A percentile compares a stretch with the other conserved stretches of the same genome.
Evolutionary conservation across 345 rosid species (phyloP).

Genomic region (Gossypium stocksii): DNA sequence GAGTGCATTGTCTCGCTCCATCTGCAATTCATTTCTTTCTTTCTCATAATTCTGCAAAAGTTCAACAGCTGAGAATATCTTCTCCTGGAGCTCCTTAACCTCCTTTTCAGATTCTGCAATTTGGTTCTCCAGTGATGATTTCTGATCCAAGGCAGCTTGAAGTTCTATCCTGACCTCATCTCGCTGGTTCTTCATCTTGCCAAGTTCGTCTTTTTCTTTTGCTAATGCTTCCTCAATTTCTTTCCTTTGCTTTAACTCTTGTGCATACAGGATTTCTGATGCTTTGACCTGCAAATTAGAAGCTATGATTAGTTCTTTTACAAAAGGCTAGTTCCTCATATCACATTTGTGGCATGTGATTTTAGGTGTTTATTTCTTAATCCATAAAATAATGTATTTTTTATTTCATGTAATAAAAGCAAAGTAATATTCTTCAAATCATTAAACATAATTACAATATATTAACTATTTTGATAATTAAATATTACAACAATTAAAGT

Average conservation of each 20-base stretch:
- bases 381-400: no score
- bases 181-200: constrained; percentile 40
- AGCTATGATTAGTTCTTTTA: constrained; percentile 8
- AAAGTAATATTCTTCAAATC: no score
- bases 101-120: constrained; percentile 49
- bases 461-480: no score
- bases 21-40: constrained; percentile 65
- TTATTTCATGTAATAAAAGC: no score
- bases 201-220: constrained; percentile 55
- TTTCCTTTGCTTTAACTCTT: constrained; percentile 64
- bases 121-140: constrained; percentile 47
- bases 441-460: no score
- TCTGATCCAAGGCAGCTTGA: constrained; percentile 39
- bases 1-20: constrained; percentile 73
- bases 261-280: constrained; percentile 51
- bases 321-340: background rate
- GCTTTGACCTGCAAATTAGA: constrained; percentile 47
- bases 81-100: constrained; percentile 61
- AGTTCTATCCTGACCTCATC: constrained; percentile 51
- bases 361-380: no score
- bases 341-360: no score
- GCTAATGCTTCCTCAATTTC: constrained; percentile 55
- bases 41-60: constrained; percentile 56
- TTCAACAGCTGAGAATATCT: constrained; percentile 74
- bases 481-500: no score